A percentile compares a stretch with the other conserved stretches of the same genome.
Evolutionary conservation across 176 grass and related monocot species (phyloP).

Genomic region (Aegilops speltoides): DNA sequence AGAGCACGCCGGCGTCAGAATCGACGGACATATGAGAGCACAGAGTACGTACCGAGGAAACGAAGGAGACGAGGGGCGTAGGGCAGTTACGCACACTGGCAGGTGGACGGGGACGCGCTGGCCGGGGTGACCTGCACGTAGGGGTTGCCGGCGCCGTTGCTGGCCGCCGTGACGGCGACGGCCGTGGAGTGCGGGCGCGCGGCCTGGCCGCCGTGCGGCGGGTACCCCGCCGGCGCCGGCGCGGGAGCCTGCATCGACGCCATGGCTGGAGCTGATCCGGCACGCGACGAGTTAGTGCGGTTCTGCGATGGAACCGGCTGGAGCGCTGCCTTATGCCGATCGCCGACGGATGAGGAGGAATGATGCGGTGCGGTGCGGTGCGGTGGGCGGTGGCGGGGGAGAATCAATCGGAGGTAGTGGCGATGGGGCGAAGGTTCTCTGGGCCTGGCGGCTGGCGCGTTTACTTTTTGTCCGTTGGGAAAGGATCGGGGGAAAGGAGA

Average conservation of each 20-base stretch:
- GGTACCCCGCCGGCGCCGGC: conserved; percentile 35
- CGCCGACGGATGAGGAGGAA: not conserved
- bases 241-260: conserved; percentile 13
- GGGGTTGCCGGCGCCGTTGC: conserved; percentile 49
- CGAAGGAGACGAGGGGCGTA: not conserved
- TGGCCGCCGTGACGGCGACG: conserved; percentile 31
- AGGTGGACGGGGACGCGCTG: conserved; percentile 23
- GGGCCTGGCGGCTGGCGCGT: not conserved
- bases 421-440: conserved; percentile 13
- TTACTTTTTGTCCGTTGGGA: not conserved
- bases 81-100: conserved; percentile 35
- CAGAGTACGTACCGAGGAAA: not conserved
- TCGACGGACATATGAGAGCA: no score
- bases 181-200: conserved; percentile 23
- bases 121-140: conserved; percentile 63
- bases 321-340: not conserved
- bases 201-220: conserved; percentile 20
- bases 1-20: not conserved
- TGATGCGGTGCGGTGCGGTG: not conserved
- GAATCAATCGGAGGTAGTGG: not conserved
- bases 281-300: not conserved
- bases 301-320: not conserved
- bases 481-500: conserved; percentile 4
- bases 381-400: not conserved
- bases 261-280: not conserved